Percentiles rank a stretch among this genome's conserved stretches.
phyloP scores from a whole-genome alignment of 1,284 basidiomycete species.

The Naganishia cerealis region DNA sequence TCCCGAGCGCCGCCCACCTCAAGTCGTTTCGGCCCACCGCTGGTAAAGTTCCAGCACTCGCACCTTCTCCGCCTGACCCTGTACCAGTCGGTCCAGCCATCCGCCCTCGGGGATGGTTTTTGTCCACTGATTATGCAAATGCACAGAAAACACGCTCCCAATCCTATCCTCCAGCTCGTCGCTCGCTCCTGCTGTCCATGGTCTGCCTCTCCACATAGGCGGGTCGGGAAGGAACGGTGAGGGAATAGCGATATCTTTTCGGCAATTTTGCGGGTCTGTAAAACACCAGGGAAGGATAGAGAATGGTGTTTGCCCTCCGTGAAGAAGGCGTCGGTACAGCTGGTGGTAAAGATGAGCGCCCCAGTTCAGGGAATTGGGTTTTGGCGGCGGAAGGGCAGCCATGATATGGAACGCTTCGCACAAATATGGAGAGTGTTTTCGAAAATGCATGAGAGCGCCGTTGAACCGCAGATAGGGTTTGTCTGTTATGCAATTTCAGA shows the following conservation, averaged over 20 bases:
- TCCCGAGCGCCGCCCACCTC: not conserved
- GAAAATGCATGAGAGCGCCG: constrained; percentile 89
- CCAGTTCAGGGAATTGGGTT: constrained; percentile 82
- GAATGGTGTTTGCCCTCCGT: constrained; percentile 72
- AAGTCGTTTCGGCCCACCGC: constrained; percentile 15
- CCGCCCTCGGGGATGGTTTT: constrained; percentile 72
- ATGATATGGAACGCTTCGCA: constrained; percentile 93
- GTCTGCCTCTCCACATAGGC: constrained; percentile 61
- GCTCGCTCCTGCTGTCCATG: constrained; percentile 61
- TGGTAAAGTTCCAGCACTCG: constrained; percentile 31
- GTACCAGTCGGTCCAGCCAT: constrained; percentile 75
- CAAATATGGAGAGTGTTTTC: constrained; percentile 80
- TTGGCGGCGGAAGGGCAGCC: constrained; percentile 69
- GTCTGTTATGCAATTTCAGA: constrained; percentile 57
- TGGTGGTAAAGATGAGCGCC: constrained; percentile 84
- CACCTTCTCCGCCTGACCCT: constrained; percentile 60
- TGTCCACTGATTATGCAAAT: constrained; percentile 90
- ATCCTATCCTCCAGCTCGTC: constrained; percentile 63
- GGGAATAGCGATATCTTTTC: constrained; percentile 84
- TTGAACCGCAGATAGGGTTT: constrained; percentile 84
- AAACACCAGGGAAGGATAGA: constrained; percentile 90
- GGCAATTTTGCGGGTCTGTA: constrained; percentile 80
- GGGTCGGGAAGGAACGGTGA: constrained; percentile 77
- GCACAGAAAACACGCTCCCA: constrained; percentile 75
- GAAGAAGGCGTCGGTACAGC: constrained; percentile 77